These are phyloP conservation scores for Mycena kentingensis DNA, from an alignment of 768 basidiomycete genomes.

Conservation along the genomic window DNA sequence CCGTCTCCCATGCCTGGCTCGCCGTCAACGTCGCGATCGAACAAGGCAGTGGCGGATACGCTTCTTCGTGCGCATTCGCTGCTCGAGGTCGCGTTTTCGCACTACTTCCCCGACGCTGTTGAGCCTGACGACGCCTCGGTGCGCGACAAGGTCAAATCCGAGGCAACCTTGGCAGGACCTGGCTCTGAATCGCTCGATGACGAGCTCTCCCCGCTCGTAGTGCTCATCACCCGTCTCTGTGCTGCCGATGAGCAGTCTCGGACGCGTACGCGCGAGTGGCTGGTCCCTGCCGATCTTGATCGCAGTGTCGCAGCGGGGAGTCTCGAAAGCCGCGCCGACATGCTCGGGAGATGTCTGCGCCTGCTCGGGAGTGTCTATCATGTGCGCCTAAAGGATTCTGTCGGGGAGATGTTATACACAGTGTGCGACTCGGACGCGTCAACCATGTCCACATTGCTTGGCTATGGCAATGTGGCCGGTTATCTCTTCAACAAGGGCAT, in stretches of 20 bases:
- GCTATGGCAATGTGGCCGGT: conserved; percentile 95
- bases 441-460: conserved; percentile 73
- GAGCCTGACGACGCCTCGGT: conserved; percentile 68
- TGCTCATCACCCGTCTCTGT: conserved; percentile 75
- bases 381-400: conserved; percentile 66
- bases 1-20: conserved; percentile 40
- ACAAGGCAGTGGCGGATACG: conserved; percentile 41
- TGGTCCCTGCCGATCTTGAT: conserved; percentile 81
- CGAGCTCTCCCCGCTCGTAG: conserved; percentile 68
- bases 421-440: conserved; percentile 83
- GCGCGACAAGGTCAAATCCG: conserved; percentile 50
- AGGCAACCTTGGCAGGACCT: conserved; percentile 28
- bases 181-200: conserved; percentile 72
- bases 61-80: conserved; percentile 68
- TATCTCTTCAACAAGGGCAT: conserved; percentile 92
- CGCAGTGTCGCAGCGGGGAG: conserved; percentile 55
- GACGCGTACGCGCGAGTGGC: conserved; percentile 58
- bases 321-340: conserved; percentile 70
- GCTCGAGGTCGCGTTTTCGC: conserved; percentile 56
- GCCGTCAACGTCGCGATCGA: background rate
- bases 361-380: conserved; percentile 78
- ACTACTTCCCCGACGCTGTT: conserved; percentile 67
- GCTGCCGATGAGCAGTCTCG: conserved; percentile 61
- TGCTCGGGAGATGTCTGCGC: conserved; percentile 79
- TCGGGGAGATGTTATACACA: conserved; percentile 86